phyloP scores from a whole-genome alignment of 2,329 filamentous ascomycete species.

The Sporothrix humicola region DNA sequence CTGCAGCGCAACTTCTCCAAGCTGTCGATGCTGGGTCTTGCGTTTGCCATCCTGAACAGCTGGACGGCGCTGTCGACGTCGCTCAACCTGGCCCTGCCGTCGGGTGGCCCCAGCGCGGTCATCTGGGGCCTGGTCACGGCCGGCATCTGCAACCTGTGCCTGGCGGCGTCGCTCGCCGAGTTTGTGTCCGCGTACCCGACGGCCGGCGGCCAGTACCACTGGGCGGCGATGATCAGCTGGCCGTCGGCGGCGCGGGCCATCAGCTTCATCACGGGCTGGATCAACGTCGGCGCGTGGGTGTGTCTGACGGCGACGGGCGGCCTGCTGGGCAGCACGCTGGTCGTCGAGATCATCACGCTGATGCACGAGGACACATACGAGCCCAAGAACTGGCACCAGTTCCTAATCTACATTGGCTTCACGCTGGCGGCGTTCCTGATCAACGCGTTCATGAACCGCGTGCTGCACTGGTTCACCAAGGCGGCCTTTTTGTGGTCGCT shows the following conservation, averaged over 20 bases:
- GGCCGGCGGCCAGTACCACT: slow-evolving; percentile 71
- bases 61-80: slow-evolving; percentile 58
- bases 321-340: slow-evolving; percentile 69
- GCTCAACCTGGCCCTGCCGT: slow-evolving; percentile 62
- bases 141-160: slow-evolving; percentile 71
- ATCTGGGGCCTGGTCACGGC: slow-evolving; percentile 72
- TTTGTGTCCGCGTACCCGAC: slow-evolving; percentile 69
- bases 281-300: slow-evolving; percentile 74
- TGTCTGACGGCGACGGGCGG: slow-evolving; percentile 71
- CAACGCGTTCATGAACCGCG: slow-evolving; percentile 67
- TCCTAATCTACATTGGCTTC: slow-evolving; percentile 72
- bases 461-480: slow-evolving; percentile 70
- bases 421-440: slow-evolving; percentile 65
- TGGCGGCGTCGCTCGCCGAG: slow-evolving; percentile 72
- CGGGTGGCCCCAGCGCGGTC: slow-evolving; percentile 70
- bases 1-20: slow-evolving; percentile 57
- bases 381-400: slow-evolving; percentile 70
- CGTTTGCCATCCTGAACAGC: slow-evolving; percentile 57
- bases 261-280: slow-evolving; percentile 75
- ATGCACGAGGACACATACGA: slow-evolving; percentile 61
- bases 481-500: slow-evolving; percentile 74
- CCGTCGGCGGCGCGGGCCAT: slow-evolving; percentile 64
- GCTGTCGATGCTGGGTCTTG: slow-evolving; percentile 55
- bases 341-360: slow-evolving; percentile 68
- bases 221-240: slow-evolving; percentile 70